Evolutionary conservation across 345 rosid genomes (phyloP), one percentile per base, ranked within the genome.

Genomic region (Cardamine resedifolia): DNA sequence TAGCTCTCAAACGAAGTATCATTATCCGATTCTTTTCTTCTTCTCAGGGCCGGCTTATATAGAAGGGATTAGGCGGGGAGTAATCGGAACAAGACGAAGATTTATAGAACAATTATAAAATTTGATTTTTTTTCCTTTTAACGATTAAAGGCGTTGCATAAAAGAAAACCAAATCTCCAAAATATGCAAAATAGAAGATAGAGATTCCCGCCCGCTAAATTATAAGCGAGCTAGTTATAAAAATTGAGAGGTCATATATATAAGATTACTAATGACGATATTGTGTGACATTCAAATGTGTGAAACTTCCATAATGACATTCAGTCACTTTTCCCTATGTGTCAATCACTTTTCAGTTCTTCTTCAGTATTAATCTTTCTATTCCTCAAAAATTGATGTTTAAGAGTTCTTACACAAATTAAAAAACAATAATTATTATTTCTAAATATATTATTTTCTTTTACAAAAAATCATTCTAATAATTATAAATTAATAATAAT

Each of bases 201-300:
- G 18, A 68, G 16, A 41, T 39, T 26, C 20, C 4, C 12, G 1
- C n/a, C n/a, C n/a, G n/a, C n/a, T n/a, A n/a, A 23, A 38, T 50
- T 15, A 34, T 34, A 33, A 20, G 34, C 58, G n/a, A n/a, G n/a
- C n/a, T n/a, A n/a, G n/a, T 50, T 33, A 49, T 20, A 36, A 66
- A 53, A 41, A 68, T 55, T 56, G 64, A 56, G 43, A 14, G 26
- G 39, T 23, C 39, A 19, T 55, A 10, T 58, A 21, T 47, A 45
- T 62, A 19, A 61, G n/a, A n/a, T n/a, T n/a, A n/a, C n/a, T n/a
- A n/a, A n/a, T 61, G 75, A 38, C 75, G 75, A 71, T 68, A 71
- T 61, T 49, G 68, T 71, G 52, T n/a, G n/a, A 9, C 68, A 61
- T 41, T 10, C 16, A 38, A 39, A 50, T 71, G 75, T n/a, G 39